Evolutionary conservation across 2,329 filamentous ascomycete genomes (phyloP), one percentile per base, ranked within the genome.

Genomic region (Bipolaris oryzae): DNA sequence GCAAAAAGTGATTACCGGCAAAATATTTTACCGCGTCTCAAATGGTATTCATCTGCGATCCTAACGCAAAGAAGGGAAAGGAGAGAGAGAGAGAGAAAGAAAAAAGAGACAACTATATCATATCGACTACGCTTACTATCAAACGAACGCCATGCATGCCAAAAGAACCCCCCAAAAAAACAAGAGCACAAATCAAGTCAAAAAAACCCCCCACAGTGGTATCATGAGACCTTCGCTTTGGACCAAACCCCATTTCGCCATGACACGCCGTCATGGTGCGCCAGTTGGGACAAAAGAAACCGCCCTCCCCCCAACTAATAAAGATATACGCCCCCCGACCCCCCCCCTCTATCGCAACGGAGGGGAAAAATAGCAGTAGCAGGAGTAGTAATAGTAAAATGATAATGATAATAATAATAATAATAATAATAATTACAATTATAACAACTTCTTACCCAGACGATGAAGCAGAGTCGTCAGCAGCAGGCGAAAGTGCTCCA

Each of bases 401-500:
- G 13, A 31, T 31, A 11, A 31, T 13, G 3, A 31, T 31, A 25
- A 13, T 31, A 31, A 13, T 31, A 13, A 31, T 31, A 31, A 31
- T 31, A 11, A 31, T 31, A n/a, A 23, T 53, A 42, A 25, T 6
- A 23, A 23, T 23, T 1, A 23, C 7, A 23, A 31, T 31, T 31
- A 31, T 31, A n/a, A 23, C 55, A 42, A 25, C 21, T 10, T 5
- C 39, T 25, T 51, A 72, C 13, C 71, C 68, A 37, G 70, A 73
- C 21, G 68, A 67, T 3, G 67, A 67, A n/a, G 64, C 61, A 42
- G 67, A 70, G 41, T 72, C 71, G 1, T 73, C 70, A n/a, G 63
- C 61, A 16, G 63, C 60, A 25, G 68, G 64, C 18, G 70, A 72
- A 2, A 65, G 34, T 11, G 55, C 61, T 5, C 58, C 54, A 7